phyloP scores from a whole-genome alignment of 176 grass and related monocot genomes.

The Musa schizocarpa region DNA sequence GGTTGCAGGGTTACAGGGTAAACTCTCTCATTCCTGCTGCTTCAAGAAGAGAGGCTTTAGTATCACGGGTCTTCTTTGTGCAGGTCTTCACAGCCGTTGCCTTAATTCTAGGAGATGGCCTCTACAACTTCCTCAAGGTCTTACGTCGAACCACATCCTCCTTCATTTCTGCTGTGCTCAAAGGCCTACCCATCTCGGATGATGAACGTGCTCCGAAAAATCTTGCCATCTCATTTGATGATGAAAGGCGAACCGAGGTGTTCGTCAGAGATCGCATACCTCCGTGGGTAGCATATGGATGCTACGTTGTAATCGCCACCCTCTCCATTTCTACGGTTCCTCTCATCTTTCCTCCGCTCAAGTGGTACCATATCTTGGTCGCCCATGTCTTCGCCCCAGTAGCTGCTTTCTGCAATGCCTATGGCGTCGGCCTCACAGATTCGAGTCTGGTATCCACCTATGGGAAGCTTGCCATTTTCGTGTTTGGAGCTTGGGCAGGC shows the following conservation, averaged over 20 bases:
- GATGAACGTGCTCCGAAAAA: not conserved
- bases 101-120: conserved; percentile 25
- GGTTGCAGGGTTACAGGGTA: conserved; percentile 72
- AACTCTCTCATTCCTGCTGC: not conserved
- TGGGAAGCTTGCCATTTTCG: conserved; percentile 13
- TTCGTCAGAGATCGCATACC: not conserved
- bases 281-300: not conserved
- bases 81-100: conserved; percentile 40
- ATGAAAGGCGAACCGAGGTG: not conserved
- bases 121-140: conserved; percentile 21
- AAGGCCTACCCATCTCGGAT: conserved; percentile 41
- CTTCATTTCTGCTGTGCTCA: not conserved
- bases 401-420: not conserved
- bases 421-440: not conserved
- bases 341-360: not conserved
- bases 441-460: conserved; percentile 5
- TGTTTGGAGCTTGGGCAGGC: conserved; percentile 7
- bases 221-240: not conserved
- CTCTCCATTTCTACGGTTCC: not conserved
- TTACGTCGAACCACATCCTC: not conserved
- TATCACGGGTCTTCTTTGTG: not conserved
- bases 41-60: too few species aligned
- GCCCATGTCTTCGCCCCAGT: not conserved
- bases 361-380: not conserved
- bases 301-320: not conserved